These are phyloP conservation scores for Psilocybe tampanensis DNA, from an alignment of 768 basidiomycete species.

Conservation along the genomic window DNA sequence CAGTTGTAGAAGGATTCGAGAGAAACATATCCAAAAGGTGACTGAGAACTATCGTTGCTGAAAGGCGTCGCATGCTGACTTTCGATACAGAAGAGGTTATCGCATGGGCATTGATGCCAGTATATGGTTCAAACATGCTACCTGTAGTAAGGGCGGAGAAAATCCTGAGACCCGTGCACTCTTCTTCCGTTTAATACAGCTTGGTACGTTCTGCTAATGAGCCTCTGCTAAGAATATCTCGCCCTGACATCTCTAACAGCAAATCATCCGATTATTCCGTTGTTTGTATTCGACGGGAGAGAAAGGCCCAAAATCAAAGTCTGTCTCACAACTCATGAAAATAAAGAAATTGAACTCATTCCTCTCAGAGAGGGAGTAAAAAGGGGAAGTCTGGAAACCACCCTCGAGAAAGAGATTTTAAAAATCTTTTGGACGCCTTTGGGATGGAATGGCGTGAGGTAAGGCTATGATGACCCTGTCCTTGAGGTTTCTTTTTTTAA, in stretches of 20 bases:
- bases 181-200: conserved; percentile 62
- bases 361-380: conserved; percentile 26
- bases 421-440: conserved; percentile 57
- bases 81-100: conserved; percentile 43
- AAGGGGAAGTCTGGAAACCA: conserved; percentile 52
- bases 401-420: conserved; percentile 43
- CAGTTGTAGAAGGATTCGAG: conserved; percentile 27
- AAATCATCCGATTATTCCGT: conserved; percentile 55
- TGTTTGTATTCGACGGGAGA: conserved; percentile 78
- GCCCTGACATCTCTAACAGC: conserved; percentile 9
- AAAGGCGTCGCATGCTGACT: conserved; percentile 21
- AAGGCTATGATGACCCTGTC: conserved; percentile 24
- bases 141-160: conserved; percentile 61
- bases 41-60: conserved; percentile 16
- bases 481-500: not conserved
- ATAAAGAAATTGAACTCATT: not conserved
- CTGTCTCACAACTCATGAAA: conserved; percentile 26
- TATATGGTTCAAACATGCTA: conserved; percentile 68
- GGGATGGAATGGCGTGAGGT: conserved; percentile 59
- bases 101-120: conserved; percentile 73
- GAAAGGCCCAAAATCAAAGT: conserved; percentile 67
- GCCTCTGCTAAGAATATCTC: not conserved
- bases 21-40: conserved; percentile 53
- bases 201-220: conserved; percentile 37
- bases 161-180: conserved; percentile 73